Evolutionary conservation across 306 rosid genomes (phyloP).

Genomic region (Dryas alaskensis): DNA sequence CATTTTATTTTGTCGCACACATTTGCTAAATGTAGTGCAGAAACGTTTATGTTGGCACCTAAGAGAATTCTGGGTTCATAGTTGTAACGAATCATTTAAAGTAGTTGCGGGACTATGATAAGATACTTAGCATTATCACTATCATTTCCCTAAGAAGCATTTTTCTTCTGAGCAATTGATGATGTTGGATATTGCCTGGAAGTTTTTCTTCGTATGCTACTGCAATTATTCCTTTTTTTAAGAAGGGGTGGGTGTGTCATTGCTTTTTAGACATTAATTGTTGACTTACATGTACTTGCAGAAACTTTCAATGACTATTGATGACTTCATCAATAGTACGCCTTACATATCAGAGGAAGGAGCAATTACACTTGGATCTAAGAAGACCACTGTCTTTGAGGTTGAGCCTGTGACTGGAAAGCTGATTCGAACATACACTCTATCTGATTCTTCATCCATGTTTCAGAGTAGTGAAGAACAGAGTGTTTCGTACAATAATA

Average conservation of each 20-base stretch:
- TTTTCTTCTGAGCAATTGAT: constrained; percentile 9
- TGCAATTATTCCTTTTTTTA: not conserved
- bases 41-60: too few species aligned
- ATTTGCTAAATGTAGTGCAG: too few species aligned
- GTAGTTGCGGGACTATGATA: constrained; percentile 3
- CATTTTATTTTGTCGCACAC: not conserved
- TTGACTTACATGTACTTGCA: constrained; percentile 36
- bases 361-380: constrained; percentile 68
- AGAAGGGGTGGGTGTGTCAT: not conserved
- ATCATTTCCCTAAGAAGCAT: not conserved
- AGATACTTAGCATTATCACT: not conserved
- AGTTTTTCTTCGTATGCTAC: not conserved
- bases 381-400: constrained; percentile 53
- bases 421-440: constrained; percentile 36
- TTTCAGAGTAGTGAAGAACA: constrained; percentile 27
- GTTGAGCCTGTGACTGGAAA: constrained; percentile 62
- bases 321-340: constrained; percentile 50
- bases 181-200: not conserved
- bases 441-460: constrained; percentile 35
- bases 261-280: not conserved
- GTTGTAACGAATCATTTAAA: constrained; percentile 2
- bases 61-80: not conserved
- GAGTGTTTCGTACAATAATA: constrained; percentile 11
- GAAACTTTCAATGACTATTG: constrained; percentile 53
- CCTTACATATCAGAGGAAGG: constrained; percentile 70